Percentiles rank a stretch among this genome's conserved stretches.
Evolutionary conservation across 2,329 filamentous ascomycete genomes (phyloP).

Genomic region (Ophiostoma quercus): DNA sequence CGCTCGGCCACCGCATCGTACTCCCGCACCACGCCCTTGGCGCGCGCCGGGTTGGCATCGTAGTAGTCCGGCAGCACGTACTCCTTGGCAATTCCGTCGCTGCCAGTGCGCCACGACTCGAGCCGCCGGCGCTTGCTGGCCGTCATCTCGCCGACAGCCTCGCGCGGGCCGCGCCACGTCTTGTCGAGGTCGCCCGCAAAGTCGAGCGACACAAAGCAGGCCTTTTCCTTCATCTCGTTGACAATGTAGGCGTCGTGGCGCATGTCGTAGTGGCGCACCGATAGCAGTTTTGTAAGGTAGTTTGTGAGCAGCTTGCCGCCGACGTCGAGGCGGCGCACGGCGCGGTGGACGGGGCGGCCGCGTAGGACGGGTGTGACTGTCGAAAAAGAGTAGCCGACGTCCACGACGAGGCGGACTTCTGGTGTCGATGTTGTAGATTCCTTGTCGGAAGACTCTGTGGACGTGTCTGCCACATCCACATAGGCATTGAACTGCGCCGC

Average conservation of each 20-base stretch:
- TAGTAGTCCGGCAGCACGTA: slow-evolving; percentile 85
- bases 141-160: not conserved
- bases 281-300: slow-evolving; percentile 82
- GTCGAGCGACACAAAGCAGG: slow-evolving; percentile 75
- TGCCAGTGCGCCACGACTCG: slow-evolving; percentile 43
- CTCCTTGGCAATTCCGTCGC: slow-evolving; percentile 68
- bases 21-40: slow-evolving; percentile 65
- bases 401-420: slow-evolving; percentile 70
- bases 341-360: slow-evolving; percentile 73
- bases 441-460: slow-evolving; percentile 40
- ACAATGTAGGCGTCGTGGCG: slow-evolving; percentile 89
- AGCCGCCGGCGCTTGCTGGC: slow-evolving; percentile 49
- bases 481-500: slow-evolving; percentile 75
- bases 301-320: slow-evolving; percentile 93
- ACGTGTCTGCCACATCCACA: slow-evolving; percentile 48
- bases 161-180: slow-evolving; percentile 71
- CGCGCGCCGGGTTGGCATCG: slow-evolving; percentile 33
- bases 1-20: slow-evolving; percentile 59
- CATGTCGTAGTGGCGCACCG: slow-evolving; percentile 90
- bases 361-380: slow-evolving; percentile 81
- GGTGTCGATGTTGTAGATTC: too few species aligned
- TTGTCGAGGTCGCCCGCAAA: slow-evolving; percentile 74
- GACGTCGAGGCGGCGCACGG: slow-evolving; percentile 78
- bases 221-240: slow-evolving; percentile 90
- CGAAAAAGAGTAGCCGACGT: slow-evolving; percentile 89